A percentile compares a stretch with the other conserved stretches of the same genome.
These are phyloP conservation scores for Corylus avellana DNA, from an alignment of 306 rosid genomes.

Conservation along the genomic window DNA sequence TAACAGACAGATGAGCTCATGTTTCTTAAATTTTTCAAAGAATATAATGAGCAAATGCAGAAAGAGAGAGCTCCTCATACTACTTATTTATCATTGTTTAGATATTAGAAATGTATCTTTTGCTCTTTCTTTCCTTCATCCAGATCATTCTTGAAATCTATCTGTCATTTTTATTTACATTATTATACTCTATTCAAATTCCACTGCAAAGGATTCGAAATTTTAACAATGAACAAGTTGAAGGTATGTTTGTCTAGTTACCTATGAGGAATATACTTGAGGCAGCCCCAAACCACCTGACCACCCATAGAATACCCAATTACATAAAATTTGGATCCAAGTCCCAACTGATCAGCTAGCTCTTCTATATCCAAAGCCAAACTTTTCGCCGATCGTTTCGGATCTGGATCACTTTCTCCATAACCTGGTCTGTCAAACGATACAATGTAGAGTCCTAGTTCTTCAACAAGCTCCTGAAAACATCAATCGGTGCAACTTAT, in stretches of 20 bases:
- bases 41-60: no score
- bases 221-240: neutral
- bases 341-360: constrained; percentile 44
- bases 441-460: constrained; percentile 38
- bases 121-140: neutral
- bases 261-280: constrained; percentile 51
- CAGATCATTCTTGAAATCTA: neutral
- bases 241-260: neutral
- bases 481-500: neutral
- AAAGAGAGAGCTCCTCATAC: no score
- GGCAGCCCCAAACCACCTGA: constrained; percentile 47
- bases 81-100: no score
- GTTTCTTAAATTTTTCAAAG: no score
- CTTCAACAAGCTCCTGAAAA: constrained; percentile 41
- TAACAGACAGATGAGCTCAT: neutral
- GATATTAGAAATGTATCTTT: neutral
- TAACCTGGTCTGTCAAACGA: constrained; percentile 53
- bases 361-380: constrained; percentile 51
- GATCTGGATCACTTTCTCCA: constrained; percentile 55
- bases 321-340: constrained; percentile 44
- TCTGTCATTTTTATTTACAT: neutral
- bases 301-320: constrained; percentile 53
- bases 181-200: no score
- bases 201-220: neutral
- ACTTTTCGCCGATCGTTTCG: constrained; percentile 26